Conservation (phyloP, 2,329 filamentous ascomycete species). For the Monilinia vaccinii-corymbosi region DNA sequence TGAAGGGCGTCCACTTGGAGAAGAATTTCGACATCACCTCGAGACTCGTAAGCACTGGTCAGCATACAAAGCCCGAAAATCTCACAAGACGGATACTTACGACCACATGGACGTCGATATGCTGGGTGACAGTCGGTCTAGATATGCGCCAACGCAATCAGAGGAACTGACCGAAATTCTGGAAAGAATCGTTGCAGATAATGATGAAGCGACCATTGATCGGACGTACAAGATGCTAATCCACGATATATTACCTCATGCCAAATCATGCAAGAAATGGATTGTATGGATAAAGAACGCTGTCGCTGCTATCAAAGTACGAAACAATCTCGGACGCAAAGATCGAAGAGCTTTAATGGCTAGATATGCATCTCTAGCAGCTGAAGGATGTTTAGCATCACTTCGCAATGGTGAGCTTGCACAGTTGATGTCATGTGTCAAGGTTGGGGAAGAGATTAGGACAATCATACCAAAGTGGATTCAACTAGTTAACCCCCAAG, state of each 20-base stretch:
- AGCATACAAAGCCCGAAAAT: background rate
- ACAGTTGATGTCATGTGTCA: background rate
- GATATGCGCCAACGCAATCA: background rate
- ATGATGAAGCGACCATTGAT: background rate
- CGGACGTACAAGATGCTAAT: background rate
- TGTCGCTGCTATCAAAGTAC: background rate
- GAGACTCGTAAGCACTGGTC: background rate
- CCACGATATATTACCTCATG: background rate
- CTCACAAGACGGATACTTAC: background rate
- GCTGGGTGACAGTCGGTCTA: background rate
- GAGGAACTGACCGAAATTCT: background rate
- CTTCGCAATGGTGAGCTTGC: background rate
- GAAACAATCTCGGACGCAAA: background rate
- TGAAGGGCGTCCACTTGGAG: background rate
- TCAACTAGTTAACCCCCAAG: background rate
- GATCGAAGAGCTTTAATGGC: background rate
- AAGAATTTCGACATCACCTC: background rate
- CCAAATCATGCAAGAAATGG: background rate
- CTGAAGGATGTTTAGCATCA: background rate
- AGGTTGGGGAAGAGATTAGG: background rate
- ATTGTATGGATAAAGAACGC: conserved; percentile 4
- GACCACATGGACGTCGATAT: background rate
- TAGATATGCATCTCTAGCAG: background rate
- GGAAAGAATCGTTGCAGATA: background rate
- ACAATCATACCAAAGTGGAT: background rate